phyloP scores from a whole-genome alignment of 352 stramenopile species.

The Peronosclerospora sorghi region DNA sequence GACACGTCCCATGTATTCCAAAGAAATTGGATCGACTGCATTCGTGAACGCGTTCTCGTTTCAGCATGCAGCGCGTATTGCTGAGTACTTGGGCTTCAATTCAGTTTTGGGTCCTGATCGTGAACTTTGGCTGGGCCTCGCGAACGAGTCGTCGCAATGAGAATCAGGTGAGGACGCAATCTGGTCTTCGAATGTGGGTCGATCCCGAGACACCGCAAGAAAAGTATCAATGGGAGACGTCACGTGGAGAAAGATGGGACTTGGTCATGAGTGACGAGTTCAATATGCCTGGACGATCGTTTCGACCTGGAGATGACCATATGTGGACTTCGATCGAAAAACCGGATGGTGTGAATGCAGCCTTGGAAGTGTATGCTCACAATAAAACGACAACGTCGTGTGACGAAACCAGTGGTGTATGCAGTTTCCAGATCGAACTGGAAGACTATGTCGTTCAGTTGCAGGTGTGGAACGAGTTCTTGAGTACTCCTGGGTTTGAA shows the following conservation, averaged over 20 bases:
- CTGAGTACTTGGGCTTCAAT: too few species aligned
- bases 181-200: slow-evolving; percentile 36
- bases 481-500: slow-evolving; percentile 21
- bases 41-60: too few species aligned
- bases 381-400: slow-evolving; percentile 47
- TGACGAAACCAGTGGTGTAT: slow-evolving; percentile 13
- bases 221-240: slow-evolving; percentile 18
- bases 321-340: slow-evolving; percentile 89
- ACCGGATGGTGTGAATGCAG: slow-evolving; percentile 84
- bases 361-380: slow-evolving; percentile 88
- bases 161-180: slow-evolving; percentile 19
- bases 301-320: slow-evolving; percentile 83
- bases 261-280: slow-evolving; percentile 94
- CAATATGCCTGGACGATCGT: slow-evolving; percentile 66
- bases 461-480: slow-evolving; percentile 37
- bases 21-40: too few species aligned
- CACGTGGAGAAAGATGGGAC: slow-evolving; percentile 53
- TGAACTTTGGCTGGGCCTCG: neutral
- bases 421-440: slow-evolving; percentile 31
- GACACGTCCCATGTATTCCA: too few species aligned
- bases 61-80: too few species aligned
- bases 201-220: slow-evolving; percentile 30
- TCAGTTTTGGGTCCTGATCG: too few species aligned
- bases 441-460: slow-evolving; percentile 20
- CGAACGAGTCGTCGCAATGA: slow-evolving; percentile 5